Conservation (phyloP, 257 asterid genomes). For the Ophiorrhiza pumila region DNA sequence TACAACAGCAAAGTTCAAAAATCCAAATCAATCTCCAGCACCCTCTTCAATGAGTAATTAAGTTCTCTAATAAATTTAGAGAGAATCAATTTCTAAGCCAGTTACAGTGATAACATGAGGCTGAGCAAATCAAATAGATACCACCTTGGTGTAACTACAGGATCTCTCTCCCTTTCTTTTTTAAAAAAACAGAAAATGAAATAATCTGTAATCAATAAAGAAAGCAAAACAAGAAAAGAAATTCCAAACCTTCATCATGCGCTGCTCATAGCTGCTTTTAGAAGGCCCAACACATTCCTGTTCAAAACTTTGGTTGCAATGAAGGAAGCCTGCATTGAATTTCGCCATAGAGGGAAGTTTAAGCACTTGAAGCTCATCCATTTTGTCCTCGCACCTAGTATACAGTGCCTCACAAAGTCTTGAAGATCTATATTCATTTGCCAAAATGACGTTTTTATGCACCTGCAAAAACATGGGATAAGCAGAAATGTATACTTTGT, state of each 20-base stretch:
- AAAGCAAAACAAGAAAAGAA: conserved; percentile 9
- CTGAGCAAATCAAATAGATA: neutral
- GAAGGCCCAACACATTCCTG: conserved; percentile 89
- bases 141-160: neutral
- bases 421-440: conserved; percentile 80
- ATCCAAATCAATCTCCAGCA: neutral
- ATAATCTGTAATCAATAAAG: neutral
- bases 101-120: neutral
- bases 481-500: conserved; percentile 19
- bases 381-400: conserved; percentile 80
- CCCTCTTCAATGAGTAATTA: neutral
- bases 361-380: conserved; percentile 95
- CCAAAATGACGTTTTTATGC: conserved; percentile 56
- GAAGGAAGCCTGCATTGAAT: conserved; percentile 88
- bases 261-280: conserved; percentile 69
- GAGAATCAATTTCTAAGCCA: neutral
- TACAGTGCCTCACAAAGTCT: conserved; percentile 80
- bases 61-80: too few species aligned
- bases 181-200: conserved; percentile 2
- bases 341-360: conserved; percentile 98
- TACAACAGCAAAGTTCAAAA: neutral
- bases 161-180: neutral
- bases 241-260: conserved; percentile 75
- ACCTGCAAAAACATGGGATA: conserved; percentile 41
- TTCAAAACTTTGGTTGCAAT: conserved; percentile 85